Evolutionary conservation across 2,329 filamentous ascomycete genomes (phyloP).

Genomic region (Aspergillus sp.): DNA sequence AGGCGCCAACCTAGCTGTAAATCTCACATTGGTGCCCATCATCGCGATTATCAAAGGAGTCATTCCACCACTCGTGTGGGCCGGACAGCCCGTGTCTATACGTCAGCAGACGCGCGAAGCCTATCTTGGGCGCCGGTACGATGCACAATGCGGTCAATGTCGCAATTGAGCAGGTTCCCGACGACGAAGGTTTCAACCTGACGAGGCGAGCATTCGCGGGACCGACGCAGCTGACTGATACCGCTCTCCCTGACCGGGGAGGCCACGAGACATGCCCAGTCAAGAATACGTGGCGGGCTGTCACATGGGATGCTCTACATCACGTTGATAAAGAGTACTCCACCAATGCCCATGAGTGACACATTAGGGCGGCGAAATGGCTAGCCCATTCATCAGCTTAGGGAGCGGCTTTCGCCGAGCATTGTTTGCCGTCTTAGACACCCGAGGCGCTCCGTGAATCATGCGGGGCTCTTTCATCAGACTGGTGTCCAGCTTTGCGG

Average conservation of each 20-base stretch:
- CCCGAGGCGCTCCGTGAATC: conserved; percentile 79
- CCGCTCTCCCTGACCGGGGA: conserved; percentile 5
- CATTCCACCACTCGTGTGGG: neutral
- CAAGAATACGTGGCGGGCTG: conserved; percentile 9
- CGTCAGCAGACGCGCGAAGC: neutral
- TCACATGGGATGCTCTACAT: conserved; percentile 7
- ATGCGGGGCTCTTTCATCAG: conserved; percentile 90
- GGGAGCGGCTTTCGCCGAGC: conserved; percentile 42
- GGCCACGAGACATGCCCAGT: conserved; percentile 3
- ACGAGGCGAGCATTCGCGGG: neutral
- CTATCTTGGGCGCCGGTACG: neutral
- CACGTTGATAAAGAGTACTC: conserved; percentile 14
- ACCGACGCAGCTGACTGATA: neutral
- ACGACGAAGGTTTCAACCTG: neutral
- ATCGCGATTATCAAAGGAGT: neutral
- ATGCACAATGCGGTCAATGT: conserved; percentile 1
- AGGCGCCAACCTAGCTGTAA: neutral
- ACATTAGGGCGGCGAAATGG: conserved; percentile 32
- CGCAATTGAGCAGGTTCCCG: neutral
- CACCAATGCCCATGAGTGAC: conserved; percentile 13
- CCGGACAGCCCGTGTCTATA: neutral
- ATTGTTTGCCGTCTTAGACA: conserved; percentile 46
- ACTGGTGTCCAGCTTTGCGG: conserved; percentile 77
- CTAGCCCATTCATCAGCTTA: conserved; percentile 41
- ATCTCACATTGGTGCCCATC: neutral